A percentile compares a stretch with the other conserved stretches of the same genome.
phyloP scores from a whole-genome alignment of 768 basidiomycete genomes.

The Piloderma croceum region DNA sequence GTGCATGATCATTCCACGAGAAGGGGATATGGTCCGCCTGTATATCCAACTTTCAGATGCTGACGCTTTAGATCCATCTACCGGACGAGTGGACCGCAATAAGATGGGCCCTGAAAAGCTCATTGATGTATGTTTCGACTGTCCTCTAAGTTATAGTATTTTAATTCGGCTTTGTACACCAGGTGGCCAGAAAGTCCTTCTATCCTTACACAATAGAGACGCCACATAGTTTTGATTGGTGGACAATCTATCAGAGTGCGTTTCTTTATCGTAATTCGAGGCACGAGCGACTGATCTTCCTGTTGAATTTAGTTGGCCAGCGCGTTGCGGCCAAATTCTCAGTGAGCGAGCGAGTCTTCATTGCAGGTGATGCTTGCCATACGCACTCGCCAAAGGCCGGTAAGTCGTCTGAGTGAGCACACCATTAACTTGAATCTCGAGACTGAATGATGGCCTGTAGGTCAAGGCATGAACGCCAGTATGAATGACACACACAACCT shows the following conservation, averaged over 20 bases:
- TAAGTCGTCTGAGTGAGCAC: background rate
- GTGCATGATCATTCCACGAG: slow-evolving; percentile 45
- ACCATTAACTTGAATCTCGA: background rate
- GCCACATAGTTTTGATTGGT: slow-evolving; percentile 27
- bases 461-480: slow-evolving; percentile 30
- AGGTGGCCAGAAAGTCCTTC: slow-evolving; percentile 25
- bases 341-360: slow-evolving; percentile 30
- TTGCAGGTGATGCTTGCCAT: slow-evolving; percentile 34
- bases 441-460: background rate
- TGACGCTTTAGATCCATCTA: slow-evolving; percentile 17
- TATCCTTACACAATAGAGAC: slow-evolving; percentile 23
- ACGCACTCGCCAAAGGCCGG: slow-evolving; percentile 19
- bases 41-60: slow-evolving; percentile 30
- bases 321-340: slow-evolving; percentile 33
- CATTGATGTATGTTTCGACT: slow-evolving; percentile 15
- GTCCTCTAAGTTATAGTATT: background rate
- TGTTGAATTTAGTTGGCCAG: slow-evolving; percentile 28
- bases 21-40: slow-evolving; percentile 36
- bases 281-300: background rate
- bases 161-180: background rate
- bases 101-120: slow-evolving; percentile 21
- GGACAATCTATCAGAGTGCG: slow-evolving; percentile 31
- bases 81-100: slow-evolving; percentile 23
- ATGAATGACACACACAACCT: slow-evolving; percentile 36
- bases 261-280: background rate